Evolutionary conservation across 2,329 filamentous ascomycete genomes (phyloP).

Genomic region (Cladosporium sp.): DNA sequence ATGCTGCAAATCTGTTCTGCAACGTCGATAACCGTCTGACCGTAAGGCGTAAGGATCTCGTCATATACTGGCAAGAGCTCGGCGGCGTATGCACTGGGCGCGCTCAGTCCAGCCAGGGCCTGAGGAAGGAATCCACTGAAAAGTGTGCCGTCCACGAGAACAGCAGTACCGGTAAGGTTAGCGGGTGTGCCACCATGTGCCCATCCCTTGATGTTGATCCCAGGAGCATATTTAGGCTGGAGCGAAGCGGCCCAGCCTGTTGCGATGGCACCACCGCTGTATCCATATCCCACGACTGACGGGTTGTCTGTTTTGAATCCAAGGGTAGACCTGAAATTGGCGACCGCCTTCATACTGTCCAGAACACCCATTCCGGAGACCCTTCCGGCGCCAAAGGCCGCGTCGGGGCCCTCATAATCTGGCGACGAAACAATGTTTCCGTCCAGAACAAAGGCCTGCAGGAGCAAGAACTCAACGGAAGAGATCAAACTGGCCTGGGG

Average conservation of each 20-base stretch:
- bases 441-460: conserved; percentile 19
- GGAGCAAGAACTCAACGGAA: conserved; percentile 19
- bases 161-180: conserved; percentile 30
- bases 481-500: conserved; percentile 23
- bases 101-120: conserved; percentile 21
- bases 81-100: conserved; percentile 23
- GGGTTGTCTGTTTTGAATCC: conserved; percentile 19
- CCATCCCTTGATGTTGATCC: conserved; percentile 46
- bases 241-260: conserved; percentile 50
- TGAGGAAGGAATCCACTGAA: conserved; percentile 28
- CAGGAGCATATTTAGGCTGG: conserved; percentile 50
- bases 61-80: conserved; percentile 18
- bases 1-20: conserved; percentile 22
- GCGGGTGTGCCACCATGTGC: conserved; percentile 48
- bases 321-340: conserved; percentile 26
- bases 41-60: conserved; percentile 21
- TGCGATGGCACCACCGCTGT: conserved; percentile 52
- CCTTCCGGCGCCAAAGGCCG: conserved; percentile 31
- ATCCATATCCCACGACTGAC: conserved; percentile 48
- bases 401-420: conserved; percentile 39
- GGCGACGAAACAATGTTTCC: conserved; percentile 33
- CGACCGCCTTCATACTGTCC: conserved; percentile 40
- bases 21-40: conserved; percentile 16
- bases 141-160: conserved; percentile 23
- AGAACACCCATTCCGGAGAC: conserved; percentile 40